phyloP scores from a whole-genome alignment of 1,284 basidiomycete genomes.

The Kwoniella shivajii region DNA sequence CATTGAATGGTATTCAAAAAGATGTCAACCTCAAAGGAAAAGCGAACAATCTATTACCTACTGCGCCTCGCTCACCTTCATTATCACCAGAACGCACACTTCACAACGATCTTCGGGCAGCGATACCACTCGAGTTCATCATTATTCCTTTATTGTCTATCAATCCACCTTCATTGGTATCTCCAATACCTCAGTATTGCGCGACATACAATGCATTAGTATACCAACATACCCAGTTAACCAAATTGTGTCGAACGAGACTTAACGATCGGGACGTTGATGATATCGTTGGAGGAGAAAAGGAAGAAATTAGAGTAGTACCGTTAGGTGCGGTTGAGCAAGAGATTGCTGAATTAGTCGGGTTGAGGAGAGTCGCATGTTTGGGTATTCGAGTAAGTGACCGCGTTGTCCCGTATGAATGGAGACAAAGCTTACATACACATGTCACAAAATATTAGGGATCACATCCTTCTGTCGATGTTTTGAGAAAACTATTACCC shows the following conservation, averaged over 20 bases:
- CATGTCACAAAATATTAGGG: conserved; percentile 1
- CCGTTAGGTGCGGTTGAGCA: conserved; percentile 71
- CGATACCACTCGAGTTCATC: conserved; percentile 32
- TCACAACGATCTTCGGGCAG: not conserved
- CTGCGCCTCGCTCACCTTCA: conserved; percentile 28
- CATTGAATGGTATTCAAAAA: conserved; percentile 47
- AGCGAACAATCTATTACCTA: conserved; percentile 27
- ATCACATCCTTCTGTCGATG: conserved; percentile 34
- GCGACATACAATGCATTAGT: conserved; percentile 50
- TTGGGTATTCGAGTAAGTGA: conserved; percentile 64
- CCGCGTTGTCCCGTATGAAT: not conserved
- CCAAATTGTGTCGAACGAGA: conserved; percentile 27
- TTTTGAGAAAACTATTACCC: conserved; percentile 33
- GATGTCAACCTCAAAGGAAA: too few species aligned
- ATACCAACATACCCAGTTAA: conserved; percentile 37
- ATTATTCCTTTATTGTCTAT: conserved; percentile 44
- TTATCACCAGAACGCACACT: conserved; percentile 5
- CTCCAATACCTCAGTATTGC: conserved; percentile 43
- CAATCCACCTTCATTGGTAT: conserved; percentile 41
- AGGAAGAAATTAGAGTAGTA: conserved; percentile 60
- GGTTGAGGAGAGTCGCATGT: conserved; percentile 69
- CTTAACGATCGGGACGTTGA: conserved; percentile 15
- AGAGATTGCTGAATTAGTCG: conserved; percentile 64
- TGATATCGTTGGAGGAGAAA: conserved; percentile 20
- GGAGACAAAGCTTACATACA: not conserved